Conservation (phyloP, 2,329 filamentous ascomycete genomes). For the Trichoderma hamatum region DNA sequence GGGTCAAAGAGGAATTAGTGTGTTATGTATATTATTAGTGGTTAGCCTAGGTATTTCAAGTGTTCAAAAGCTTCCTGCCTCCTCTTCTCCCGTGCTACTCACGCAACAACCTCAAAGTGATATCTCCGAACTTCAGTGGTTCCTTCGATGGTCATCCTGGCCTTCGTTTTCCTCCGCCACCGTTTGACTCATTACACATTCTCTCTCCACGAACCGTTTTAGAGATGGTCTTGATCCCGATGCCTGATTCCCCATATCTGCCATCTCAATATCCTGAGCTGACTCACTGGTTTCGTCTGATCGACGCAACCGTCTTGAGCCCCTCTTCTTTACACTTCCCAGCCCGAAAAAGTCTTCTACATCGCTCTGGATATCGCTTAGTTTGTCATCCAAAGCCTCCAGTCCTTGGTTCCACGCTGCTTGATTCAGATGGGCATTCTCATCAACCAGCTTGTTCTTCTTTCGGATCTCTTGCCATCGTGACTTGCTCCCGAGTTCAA, state of each 20-base stretch:
- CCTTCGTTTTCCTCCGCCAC: slow-evolving; percentile 40
- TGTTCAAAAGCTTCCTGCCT: not conserved
- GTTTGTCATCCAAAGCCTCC: slow-evolving; percentile 43
- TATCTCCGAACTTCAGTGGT: not conserved
- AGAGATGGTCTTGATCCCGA: slow-evolving; percentile 27
- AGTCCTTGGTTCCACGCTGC: slow-evolving; percentile 42
- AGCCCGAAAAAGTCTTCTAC: slow-evolving; percentile 38
- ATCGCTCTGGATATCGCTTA: slow-evolving; percentile 41
- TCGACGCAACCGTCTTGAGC: slow-evolving; percentile 32
- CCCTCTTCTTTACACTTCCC: slow-evolving; percentile 34
- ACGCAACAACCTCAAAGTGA: not conserved
- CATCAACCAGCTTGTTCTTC: slow-evolving; percentile 61
- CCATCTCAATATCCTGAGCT: slow-evolving; percentile 38
- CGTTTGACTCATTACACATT: slow-evolving; percentile 44
- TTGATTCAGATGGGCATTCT: slow-evolving; percentile 42
- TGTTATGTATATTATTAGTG: slow-evolving; percentile 31
- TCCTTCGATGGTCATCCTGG: slow-evolving; percentile 20
- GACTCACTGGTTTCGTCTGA: slow-evolving; percentile 39
- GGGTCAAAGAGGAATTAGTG: not conserved
- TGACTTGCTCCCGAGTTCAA: slow-evolving; percentile 69
- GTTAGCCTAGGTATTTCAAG: slow-evolving; percentile 29
- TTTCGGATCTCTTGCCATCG: slow-evolving; percentile 73
- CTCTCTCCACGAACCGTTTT: slow-evolving; percentile 37
- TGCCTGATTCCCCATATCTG: slow-evolving; percentile 31
- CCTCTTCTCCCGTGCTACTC: not conserved